A percentile compares a stretch with the other conserved stretches of the same genome.
These are phyloP conservation scores for Microdochium trichocladiopsis DNA, from an alignment of 2,329 filamentous ascomycete species.

Conservation along the genomic window DNA sequence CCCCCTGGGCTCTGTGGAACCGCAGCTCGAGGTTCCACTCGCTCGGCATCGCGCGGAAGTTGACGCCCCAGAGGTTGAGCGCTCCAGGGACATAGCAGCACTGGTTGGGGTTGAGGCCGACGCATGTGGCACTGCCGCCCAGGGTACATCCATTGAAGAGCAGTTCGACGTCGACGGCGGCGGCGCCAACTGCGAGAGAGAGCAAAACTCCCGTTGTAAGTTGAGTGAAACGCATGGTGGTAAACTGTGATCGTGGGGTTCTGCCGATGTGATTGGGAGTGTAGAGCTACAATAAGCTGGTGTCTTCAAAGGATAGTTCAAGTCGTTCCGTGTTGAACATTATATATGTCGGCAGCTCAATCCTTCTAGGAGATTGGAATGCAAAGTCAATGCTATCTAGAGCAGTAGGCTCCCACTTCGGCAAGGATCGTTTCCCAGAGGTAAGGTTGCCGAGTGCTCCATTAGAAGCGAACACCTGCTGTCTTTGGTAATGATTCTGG, in stretches of 20 bases:
- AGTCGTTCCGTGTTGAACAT: background rate
- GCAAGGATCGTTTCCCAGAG: background rate
- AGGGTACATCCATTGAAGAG: background rate
- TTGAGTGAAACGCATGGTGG: background rate
- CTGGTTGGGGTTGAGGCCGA: background rate
- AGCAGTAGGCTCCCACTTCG: background rate
- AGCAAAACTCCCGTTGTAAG: background rate
- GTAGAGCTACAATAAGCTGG: background rate
- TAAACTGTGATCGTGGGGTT: background rate
- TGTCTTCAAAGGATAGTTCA: background rate
- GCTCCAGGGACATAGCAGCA: background rate
- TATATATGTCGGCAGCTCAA: background rate
- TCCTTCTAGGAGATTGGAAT: too few relatives aligned
- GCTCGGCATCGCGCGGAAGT: background rate
- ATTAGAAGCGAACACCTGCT: background rate
- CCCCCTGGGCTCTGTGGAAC: background rate
- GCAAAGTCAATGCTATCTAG: too few relatives aligned
- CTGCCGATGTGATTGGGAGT: background rate
- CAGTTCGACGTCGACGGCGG: background rate
- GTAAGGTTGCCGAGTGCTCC: background rate
- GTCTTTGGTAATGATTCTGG: background rate
- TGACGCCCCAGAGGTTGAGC: background rate
- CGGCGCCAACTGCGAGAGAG: background rate
- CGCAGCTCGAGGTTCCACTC: background rate
- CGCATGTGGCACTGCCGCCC: background rate